Conservation (phyloP, 495 filamentous ascomycete genomes). For the Xylaria longipes region DNA sequence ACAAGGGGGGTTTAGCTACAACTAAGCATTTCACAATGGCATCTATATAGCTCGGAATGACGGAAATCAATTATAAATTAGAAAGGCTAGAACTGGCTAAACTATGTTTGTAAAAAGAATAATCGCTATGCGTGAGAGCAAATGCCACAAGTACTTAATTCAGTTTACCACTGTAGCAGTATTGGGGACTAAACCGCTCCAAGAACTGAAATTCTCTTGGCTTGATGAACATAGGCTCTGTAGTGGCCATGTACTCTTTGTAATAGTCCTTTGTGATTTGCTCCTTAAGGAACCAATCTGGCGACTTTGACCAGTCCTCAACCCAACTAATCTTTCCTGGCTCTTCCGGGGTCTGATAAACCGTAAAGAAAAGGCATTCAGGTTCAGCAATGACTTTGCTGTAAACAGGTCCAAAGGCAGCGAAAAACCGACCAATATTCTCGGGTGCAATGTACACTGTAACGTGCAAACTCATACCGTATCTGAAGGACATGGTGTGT, state of each 20-base stretch:
- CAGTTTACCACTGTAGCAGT: background rate
- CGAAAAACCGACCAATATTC: slow-evolving; percentile 49
- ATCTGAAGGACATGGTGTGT: background rate
- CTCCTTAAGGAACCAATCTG: slow-evolving; percentile 29
- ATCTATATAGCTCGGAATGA: too few relatives aligned
- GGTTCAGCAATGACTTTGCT: slow-evolving; percentile 50
- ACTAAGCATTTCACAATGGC: too few relatives aligned
- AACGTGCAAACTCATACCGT: slow-evolving; percentile 45
- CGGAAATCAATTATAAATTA: too few relatives aligned
- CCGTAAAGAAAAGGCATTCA: slow-evolving; percentile 55
- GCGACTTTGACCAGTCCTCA: slow-evolving; percentile 48
- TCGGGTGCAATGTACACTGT: slow-evolving; percentile 48
- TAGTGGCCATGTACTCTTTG: slow-evolving; percentile 50
- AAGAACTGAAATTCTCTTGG: slow-evolving; percentile 46
- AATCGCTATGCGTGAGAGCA: too few relatives aligned
- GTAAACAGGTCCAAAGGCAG: slow-evolving; percentile 45
- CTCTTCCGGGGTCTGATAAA: slow-evolving; percentile 45
- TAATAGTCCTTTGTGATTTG: slow-evolving; percentile 59
- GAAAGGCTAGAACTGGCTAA: too few relatives aligned
- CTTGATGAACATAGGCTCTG: slow-evolving; percentile 56
- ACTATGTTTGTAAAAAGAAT: too few relatives aligned
- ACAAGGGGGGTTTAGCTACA: too few relatives aligned
- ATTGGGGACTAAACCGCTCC: slow-evolving; percentile 29
- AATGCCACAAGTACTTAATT: background rate
- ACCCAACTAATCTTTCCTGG: slow-evolving; percentile 53